Evolutionary conservation across 108 stramenopile genomes (phyloP), one percentile per base, ranked within the genome.

Genomic region (Cyclostephanos invisitatus): DNA sequence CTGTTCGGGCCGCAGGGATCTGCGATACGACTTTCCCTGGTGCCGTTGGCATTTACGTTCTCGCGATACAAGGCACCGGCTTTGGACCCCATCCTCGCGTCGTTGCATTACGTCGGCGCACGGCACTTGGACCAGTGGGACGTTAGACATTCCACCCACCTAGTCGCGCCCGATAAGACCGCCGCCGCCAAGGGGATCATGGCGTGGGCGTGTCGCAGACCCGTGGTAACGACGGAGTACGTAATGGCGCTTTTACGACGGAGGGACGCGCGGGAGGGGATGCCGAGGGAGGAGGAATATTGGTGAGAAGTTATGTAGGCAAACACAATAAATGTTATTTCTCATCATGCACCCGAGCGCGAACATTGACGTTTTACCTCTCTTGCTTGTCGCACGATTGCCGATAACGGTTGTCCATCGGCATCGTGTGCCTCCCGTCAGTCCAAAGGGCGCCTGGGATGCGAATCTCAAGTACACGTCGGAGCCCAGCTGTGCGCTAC

Each of bases 131-230:
- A 27, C 38, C 67, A 75, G 40, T 83, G 82, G 82, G 78, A 79
- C 60, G 78, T 70, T 5, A 15, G 60, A 11, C 18, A 46, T 5
- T 79, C 74, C 10, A 83, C 82, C 7, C 82, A 83, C 58, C 65
- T 83, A 53, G 60, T 83, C 6, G 74, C 82, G 0, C 22, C 37
- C n/a, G 78, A 79, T n/a, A 44, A 48, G 47, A 80, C 62, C 46
- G 73, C 73, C n/a, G 70, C 73, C 8, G 82, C 82, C 28, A 83
- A 83, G 62, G 67, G 67, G 25, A 83, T 83, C 28, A 71, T 65
- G 68, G 82, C 82, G n/a, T 83, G 82, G 82, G 82, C 82, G 18
- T 69, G 67, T 17, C 67, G 82, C 35, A 49, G 67, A 48, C 73
- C 72, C 5, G 38, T 69, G 14, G 82, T 83, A 6, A 78, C 82